Evolutionary conservation across 768 basidiomycete species (phyloP), one percentile per base, ranked within the genome.

Genomic region (Saitozyma podzolica): DNA sequence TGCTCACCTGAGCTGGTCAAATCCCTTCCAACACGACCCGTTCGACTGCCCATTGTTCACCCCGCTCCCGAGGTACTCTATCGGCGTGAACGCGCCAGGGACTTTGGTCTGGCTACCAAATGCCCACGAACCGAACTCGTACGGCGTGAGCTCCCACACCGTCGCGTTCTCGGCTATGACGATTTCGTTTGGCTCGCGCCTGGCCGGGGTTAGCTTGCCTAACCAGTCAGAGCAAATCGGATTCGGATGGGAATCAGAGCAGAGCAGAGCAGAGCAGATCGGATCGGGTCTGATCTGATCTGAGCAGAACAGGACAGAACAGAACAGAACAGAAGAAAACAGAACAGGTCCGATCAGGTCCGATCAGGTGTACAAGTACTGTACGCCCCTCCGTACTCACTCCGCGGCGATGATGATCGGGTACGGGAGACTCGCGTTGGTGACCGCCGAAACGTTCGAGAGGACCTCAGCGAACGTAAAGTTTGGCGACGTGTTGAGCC

Each of bases 21-120:
- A 91, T 8, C 86, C 87, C 6, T 83, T 84, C 11, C 87, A 86
- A 75, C 92, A 94, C 0, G 84, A 78, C 10, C 85, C 86, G 10
- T 78, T 80, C 0, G 87, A 83, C 61, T 81, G 70, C 3, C 88
- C 89, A 60, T 87, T 84, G 20, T 78, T 75, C 16, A 91, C 73
- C 62, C 83, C 82, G 0, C 89, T 90, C 6, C 92, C 92, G 7
- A 85, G 67, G 68, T 83, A 82, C 63, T 83, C 80, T 40, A 82
- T 76, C 0, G 82, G 80, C 6, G 81, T 80, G 75, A 88, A 90
- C 0, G 88, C 86, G 16, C 86, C 86, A 7, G 89, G 80, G 55
- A 78, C 83, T 9, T 89, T 73, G 6, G 51, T 56, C 9, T 63
- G 65, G 16, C 54, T 62, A 13, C 76, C 78, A 51, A 71, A 75